These are phyloP conservation scores for Claviceps paspali DNA, from an alignment of 2,329 filamentous ascomycete species.

Conservation along the genomic window DNA sequence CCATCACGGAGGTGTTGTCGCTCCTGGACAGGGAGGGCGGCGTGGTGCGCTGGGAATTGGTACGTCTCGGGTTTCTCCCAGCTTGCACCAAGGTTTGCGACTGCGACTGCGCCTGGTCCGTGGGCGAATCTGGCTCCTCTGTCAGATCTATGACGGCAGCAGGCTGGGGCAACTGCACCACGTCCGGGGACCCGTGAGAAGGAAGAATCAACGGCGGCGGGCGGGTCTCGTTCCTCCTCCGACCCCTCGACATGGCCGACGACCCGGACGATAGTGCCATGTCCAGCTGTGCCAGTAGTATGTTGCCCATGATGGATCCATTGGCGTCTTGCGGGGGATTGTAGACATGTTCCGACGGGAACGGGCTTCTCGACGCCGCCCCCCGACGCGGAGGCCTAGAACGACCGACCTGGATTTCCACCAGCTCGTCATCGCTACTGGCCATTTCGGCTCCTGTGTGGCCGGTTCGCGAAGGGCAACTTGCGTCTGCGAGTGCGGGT, in stretches of 20 bases:
- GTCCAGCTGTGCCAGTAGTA: background rate
- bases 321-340: background rate
- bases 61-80: conserved; percentile 24
- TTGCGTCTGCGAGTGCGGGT: no score
- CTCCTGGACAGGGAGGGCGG: conserved; percentile 28
- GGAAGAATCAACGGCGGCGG: background rate
- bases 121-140: conserved; percentile 32
- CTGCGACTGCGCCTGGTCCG: conserved; percentile 19
- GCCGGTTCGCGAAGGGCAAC: no score
- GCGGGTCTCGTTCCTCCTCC: background rate
- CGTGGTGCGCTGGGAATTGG: conserved; percentile 23
- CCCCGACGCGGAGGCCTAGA: conserved; percentile 2
- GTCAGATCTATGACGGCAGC: conserved; percentile 33
- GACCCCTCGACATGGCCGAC: background rate
- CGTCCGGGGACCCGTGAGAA: background rate
- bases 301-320: background rate
- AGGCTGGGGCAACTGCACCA: conserved; percentile 4
- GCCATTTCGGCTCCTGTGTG: conserved; percentile 6
- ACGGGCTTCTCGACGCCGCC: background rate
- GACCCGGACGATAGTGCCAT: background rate
- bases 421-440: conserved; percentile 17
- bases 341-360: background rate
- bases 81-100: conserved; percentile 3
- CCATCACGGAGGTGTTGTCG: conserved; percentile 28
- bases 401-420: conserved; percentile 17